phyloP scores from a whole-genome alignment of 2,329 filamentous ascomycete species.

The Alternaria sp. region DNA sequence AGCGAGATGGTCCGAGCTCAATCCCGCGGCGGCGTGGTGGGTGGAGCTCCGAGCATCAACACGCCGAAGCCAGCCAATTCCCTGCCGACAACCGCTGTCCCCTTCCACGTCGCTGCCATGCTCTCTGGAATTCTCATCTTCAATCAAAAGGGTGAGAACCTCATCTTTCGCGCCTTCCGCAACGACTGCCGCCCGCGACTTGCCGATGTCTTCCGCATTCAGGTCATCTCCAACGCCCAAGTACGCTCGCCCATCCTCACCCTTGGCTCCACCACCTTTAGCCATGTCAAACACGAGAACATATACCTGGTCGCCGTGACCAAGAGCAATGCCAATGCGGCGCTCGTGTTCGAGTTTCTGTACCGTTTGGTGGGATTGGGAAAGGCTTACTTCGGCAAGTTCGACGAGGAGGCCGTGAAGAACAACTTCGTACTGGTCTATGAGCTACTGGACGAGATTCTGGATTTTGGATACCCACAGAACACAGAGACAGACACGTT shows the following conservation, averaged over 20 bases:
- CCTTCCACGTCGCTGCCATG: constrained; percentile 61
- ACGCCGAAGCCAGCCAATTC: constrained; percentile 11
- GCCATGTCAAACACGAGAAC: constrained; percentile 99
- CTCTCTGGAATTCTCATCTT: constrained; percentile 96
- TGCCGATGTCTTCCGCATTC: constrained; percentile 98
- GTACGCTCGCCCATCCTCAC: constrained; percentile 97
- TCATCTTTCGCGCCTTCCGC: constrained; percentile 98
- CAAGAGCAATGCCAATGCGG: constrained; percentile 98
- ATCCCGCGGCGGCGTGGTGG: constrained; percentile 16
- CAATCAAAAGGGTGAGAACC: constrained; percentile 99
- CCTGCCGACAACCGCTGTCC: constrained; percentile 3
- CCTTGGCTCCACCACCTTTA: constrained; percentile 96
- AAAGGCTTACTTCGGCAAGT: constrained; percentile 97
- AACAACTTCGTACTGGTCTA: constrained; percentile 99
- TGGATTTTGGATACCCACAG: constrained; percentile 98
- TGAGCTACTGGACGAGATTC: constrained; percentile 95
- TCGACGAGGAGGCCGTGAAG: constrained; percentile 99
- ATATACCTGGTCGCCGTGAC: constrained; percentile 97
- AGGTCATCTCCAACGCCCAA: constrained; percentile 97
- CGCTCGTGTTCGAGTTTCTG: constrained; percentile 96
- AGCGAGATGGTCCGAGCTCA: constrained; percentile 13
- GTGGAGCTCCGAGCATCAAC: constrained; percentile 16
- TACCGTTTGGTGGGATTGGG: constrained; percentile 90
- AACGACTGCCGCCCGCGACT: constrained; percentile 97
- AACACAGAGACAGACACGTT: constrained; percentile 98